Percentiles rank a stretch among this genome's conserved stretches.
Conservation (phyloP, 371 early-diverging fungal species). For the Racocetra persica region DNA sequence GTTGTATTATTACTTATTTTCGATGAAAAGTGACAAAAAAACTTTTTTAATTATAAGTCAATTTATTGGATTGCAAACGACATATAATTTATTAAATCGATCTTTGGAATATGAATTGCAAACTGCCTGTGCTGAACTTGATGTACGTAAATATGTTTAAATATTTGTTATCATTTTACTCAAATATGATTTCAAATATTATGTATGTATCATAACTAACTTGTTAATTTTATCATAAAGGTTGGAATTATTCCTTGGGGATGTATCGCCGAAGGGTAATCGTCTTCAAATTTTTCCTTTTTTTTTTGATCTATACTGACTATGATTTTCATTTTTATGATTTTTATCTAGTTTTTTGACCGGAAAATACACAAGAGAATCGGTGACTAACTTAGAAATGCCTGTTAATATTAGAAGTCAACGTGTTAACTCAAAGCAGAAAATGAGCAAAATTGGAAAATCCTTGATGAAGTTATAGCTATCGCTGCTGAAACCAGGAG, state of each 20-base stretch:
- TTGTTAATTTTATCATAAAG: neutral
- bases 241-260: slow-evolving; percentile 44
- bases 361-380: slow-evolving; percentile 14
- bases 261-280: slow-evolving; percentile 52
- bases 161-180: slow-evolving; percentile 37
- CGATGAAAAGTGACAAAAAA: neutral
- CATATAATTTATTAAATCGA: slow-evolving; percentile 54
- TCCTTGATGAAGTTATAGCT: slow-evolving; percentile 53
- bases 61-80: slow-evolving; percentile 53
- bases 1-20: too few species aligned
- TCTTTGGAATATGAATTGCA: slow-evolving; percentile 54
- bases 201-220: neutral
- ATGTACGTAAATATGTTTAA: slow-evolving; percentile 49
- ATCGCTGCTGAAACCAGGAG: slow-evolving; percentile 51
- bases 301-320: too few species aligned
- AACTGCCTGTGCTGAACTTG: slow-evolving; percentile 50
- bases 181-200: neutral
- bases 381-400: slow-evolving; percentile 13
- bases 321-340: neutral
- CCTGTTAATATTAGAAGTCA: too few species aligned
- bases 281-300: neutral
- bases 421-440: neutral
- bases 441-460: slow-evolving; percentile 47
- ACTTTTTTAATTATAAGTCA: slow-evolving; percentile 42
- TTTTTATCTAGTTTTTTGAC: neutral